Evolutionary conservation across 73 alveolate genomes (phyloP).

Genomic region (Blepharisma japonicum): DNA sequence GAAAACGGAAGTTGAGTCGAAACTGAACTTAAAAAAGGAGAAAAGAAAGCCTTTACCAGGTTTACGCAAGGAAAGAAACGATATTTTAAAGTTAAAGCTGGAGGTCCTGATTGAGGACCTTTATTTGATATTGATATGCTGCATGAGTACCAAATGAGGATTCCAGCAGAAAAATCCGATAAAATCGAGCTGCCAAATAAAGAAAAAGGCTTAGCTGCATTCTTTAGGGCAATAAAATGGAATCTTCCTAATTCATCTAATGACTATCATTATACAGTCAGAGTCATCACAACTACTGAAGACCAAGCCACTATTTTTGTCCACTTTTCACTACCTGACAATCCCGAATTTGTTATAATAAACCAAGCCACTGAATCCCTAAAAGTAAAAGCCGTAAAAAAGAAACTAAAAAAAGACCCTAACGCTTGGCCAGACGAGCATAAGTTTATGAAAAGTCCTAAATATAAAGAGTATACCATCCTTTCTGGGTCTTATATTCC

Average conservation of each 20-base stretch:
- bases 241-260: conserved; percentile 16
- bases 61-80: not conserved
- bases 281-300: conserved; percentile 46
- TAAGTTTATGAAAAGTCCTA: too few species aligned
- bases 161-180: not conserved
- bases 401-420: not conserved
- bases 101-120: too few species aligned
- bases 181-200: not conserved
- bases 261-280: conserved; percentile 26
- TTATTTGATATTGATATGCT: not conserved
- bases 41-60: conserved; percentile 9
- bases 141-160: not conserved
- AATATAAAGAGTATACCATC: too few species aligned
- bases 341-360: conserved; percentile 1
- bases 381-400: not conserved
- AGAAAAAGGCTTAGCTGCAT: too few species aligned
- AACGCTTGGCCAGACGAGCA: not conserved
- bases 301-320: conserved; percentile 63
- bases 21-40: not conserved
- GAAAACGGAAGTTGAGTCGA: not conserved
- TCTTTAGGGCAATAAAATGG: not conserved
- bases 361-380: not conserved
- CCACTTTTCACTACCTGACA: conserved; percentile 36
- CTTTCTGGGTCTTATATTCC: too few species aligned
- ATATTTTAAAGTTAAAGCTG: too few species aligned